A percentile compares a stretch with the other conserved stretches of the same genome.
phyloP scores from a whole-genome alignment of 305 asterid genomes.

The Lippia alba region DNA sequence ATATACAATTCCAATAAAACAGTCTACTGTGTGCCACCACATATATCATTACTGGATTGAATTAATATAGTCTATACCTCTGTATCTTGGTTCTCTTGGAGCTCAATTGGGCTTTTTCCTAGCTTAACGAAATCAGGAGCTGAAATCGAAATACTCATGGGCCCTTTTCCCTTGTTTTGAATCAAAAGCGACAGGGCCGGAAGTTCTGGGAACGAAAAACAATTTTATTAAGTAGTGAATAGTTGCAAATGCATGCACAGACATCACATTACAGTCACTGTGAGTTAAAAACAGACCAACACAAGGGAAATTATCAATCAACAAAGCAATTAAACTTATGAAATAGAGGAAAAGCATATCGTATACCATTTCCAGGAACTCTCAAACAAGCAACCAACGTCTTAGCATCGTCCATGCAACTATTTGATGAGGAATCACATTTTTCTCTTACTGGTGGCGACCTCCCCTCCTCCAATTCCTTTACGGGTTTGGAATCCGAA shows the following conservation, averaged over 20 bases:
- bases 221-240: background rate
- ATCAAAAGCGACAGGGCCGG: conserved; percentile 81
- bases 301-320: conserved; percentile 21
- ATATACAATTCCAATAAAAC: conserved; percentile 19
- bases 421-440: conserved; percentile 80
- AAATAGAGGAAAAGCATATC: conserved; percentile 28
- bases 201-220: conserved; percentile 61
- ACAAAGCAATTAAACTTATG: background rate
- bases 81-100: conserved; percentile 61
- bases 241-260: background rate
- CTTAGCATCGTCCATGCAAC: conserved; percentile 71
- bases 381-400: conserved; percentile 79
- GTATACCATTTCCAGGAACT: conserved; percentile 88
- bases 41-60: conserved; percentile 8
- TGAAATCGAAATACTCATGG: conserved; percentile 53
- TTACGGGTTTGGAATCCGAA: conserved; percentile 35
- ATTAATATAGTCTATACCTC: conserved; percentile 52
- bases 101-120: conserved; percentile 58
- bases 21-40: background rate
- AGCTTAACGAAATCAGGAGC: conserved; percentile 71
- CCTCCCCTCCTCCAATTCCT: conserved; percentile 33
- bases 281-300: conserved; percentile 1
- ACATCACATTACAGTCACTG: conserved; percentile 19
- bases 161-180: conserved; percentile 71
- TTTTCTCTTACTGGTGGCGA: conserved; percentile 50